Percentiles rank a stretch among this genome's conserved stretches.
phyloP scores from a whole-genome alignment of 768 basidiomycete genomes.

The Gymnopilus junonius region DNA sequence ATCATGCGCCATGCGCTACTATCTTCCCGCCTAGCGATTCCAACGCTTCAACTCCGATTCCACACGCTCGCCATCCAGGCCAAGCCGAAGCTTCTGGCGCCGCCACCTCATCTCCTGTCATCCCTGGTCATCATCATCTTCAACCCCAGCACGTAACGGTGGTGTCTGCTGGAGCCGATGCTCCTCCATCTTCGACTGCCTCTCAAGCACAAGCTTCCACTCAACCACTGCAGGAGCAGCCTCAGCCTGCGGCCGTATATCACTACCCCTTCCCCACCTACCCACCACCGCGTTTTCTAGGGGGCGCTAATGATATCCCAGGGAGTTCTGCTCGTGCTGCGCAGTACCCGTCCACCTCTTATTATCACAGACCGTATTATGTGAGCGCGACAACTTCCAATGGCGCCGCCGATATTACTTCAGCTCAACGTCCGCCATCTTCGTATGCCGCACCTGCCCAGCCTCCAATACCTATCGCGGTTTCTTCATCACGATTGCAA shows the following conservation, averaged over 20 bases:
- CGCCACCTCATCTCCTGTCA: not conserved
- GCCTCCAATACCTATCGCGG: not conserved
- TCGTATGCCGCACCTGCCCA: not conserved
- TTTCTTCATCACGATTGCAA: not conserved
- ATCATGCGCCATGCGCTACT: not conserved
- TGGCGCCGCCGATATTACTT: not conserved
- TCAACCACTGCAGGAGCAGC: not conserved
- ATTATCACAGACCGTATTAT: not conserved
- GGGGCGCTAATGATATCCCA: too few species aligned
- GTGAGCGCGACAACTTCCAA: not conserved
- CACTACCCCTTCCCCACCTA: constrained; percentile 21
- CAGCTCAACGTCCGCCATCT: not conserved
- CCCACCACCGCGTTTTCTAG: not conserved
- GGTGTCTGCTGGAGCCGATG: not conserved
- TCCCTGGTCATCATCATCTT: too few species aligned
- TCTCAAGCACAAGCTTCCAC: not conserved
- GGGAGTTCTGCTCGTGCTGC: not conserved
- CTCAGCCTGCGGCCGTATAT: not conserved
- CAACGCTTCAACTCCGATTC: not conserved
- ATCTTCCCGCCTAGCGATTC: not conserved
- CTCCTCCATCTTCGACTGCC: not conserved
- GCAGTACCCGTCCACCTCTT: not conserved
- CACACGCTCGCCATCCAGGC: not conserved
- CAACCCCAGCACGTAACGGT: not conserved
- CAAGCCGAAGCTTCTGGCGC: not conserved